Conservation (phyloP, 495 filamentous ascomycete genomes). For the Talaromyces ruber region DNA sequence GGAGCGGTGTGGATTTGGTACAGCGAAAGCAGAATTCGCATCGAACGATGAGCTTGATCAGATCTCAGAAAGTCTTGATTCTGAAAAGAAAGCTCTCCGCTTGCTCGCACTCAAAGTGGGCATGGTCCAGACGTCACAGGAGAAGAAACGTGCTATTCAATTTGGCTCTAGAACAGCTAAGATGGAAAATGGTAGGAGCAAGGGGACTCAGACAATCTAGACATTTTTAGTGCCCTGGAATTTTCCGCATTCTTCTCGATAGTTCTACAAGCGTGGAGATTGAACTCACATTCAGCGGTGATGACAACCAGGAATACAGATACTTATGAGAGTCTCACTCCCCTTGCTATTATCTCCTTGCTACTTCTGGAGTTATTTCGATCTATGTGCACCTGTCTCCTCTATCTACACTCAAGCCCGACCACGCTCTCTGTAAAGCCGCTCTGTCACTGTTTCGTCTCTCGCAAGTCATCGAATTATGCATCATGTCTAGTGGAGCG, state of each 20-base stretch:
- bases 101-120: constrained; percentile 69
- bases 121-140: constrained; percentile 57
- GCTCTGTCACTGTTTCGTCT: background rate
- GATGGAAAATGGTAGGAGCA: constrained; percentile 66
- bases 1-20: constrained; percentile 74
- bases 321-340: constrained; percentile 36
- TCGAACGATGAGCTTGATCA: constrained; percentile 5
- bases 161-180: constrained; percentile 82
- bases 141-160: constrained; percentile 92
- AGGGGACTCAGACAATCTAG: constrained; percentile 53
- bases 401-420: background rate
- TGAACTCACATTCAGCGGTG: constrained; percentile 22
- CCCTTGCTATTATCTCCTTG: background rate
- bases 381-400: background rate
- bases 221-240: background rate
- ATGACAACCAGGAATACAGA: constrained; percentile 43
- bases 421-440: background rate
- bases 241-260: constrained; percentile 5
- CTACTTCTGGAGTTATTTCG: background rate
- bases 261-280: background rate
- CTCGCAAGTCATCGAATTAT: background rate
- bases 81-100: constrained; percentile 73
- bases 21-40: constrained; percentile 4
- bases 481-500: constrained; percentile 5
- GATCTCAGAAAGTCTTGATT: constrained; percentile 40